Evolutionary conservation across 805 yeast genomes (phyloP).

Genomic region (Candida germanica): DNA sequence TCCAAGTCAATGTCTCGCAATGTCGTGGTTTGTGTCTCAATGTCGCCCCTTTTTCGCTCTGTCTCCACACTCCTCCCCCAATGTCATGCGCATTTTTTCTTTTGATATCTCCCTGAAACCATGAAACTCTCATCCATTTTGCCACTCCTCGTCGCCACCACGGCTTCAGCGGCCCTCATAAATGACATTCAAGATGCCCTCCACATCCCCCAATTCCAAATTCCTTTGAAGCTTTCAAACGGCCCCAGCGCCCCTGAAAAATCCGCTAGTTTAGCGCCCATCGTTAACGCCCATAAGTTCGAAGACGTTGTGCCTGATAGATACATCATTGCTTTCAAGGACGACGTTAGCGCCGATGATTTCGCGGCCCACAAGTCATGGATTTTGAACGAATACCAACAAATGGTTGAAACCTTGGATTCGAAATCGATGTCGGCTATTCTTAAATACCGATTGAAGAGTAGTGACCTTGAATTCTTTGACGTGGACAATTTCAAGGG

Average conservation of each 20-base stretch:
- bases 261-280: slow-evolving; percentile 8
- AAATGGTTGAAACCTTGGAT: slow-evolving; percentile 5
- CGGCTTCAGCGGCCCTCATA: slow-evolving; percentile 1
- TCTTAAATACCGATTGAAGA: slow-evolving; percentile 13
- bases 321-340: slow-evolving; percentile 82
- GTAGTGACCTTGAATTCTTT: slow-evolving; percentile 45
- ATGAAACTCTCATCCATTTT: slow-evolving; percentile 5
- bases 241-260: background rate
- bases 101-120: no score
- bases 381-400: slow-evolving; percentile 41
- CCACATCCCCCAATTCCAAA: slow-evolving; percentile 5
- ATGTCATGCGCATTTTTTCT: no score
- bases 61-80: no score
- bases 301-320: slow-evolving; percentile 54
- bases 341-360: slow-evolving; percentile 49
- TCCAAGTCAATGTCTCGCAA: no score
- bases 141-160: background rate
- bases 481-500: slow-evolving; percentile 64
- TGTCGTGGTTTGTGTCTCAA: no score
- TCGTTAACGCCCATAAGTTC: slow-evolving; percentile 10
- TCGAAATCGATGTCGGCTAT: slow-evolving; percentile 7
- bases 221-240: slow-evolving; percentile 4
- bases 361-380: slow-evolving; percentile 60
- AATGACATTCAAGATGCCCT: slow-evolving; percentile 4
- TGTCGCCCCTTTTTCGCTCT: no score